Evolutionary conservation across 139 green algal genomes (phyloP).

Genomic region (Gonium pectorale): DNA sequence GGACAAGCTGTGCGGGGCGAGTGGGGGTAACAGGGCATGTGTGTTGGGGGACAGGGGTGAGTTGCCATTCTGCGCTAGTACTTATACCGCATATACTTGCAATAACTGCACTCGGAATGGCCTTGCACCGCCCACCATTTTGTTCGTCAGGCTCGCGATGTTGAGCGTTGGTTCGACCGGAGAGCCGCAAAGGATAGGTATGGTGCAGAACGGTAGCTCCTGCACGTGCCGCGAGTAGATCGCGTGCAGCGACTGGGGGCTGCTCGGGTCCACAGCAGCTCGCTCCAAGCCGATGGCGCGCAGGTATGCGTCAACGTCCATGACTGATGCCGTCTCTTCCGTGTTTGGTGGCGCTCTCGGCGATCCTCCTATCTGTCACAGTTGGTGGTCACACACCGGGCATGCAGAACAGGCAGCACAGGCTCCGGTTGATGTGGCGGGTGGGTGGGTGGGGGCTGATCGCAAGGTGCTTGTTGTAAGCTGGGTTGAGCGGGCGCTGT

Average conservation of each 20-base stretch:
- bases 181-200: neutral
- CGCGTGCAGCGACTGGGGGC: neutral
- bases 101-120: no score
- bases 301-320: neutral
- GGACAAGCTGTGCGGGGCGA: neutral
- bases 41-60: neutral
- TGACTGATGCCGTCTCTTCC: neutral
- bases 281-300: neutral
- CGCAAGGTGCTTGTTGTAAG: no score
- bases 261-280: neutral
- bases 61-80: conserved; percentile 14
- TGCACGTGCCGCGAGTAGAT: neutral
- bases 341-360: neutral
- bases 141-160: neutral
- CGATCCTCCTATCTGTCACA: no score
- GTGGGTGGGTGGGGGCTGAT: no score
- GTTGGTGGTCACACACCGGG: no score
- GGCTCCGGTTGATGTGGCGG: no score
- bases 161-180: neutral
- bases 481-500: no score
- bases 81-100: no score
- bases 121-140: no score
- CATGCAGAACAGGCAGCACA: no score
- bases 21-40: neutral
- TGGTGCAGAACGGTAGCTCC: neutral